Conservation (phyloP, 2,329 filamentous ascomycete species). For the Arthroderma sp. region DNA sequence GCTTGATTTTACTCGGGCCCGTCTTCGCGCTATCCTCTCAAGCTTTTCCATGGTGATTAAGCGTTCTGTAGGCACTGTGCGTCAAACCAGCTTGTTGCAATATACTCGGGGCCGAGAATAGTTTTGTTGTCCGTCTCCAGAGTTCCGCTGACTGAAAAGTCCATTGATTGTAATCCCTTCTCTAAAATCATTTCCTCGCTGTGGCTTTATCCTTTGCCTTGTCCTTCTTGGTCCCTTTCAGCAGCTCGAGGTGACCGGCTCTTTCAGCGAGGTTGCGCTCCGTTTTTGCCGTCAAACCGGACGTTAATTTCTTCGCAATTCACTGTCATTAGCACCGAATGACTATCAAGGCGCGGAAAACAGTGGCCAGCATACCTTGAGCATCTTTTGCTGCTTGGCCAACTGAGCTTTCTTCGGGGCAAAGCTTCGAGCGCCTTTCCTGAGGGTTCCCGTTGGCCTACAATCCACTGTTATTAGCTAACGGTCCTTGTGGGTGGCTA, state of each 20-base stretch:
- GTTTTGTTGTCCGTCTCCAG: too few species aligned
- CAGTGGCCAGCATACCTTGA: slow-evolving; percentile 35
- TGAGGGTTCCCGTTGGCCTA: slow-evolving; percentile 30
- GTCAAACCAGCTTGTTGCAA: too few species aligned
- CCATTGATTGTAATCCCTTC: not conserved
- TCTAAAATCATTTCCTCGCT: slow-evolving; percentile 1
- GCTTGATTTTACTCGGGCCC: too few species aligned
- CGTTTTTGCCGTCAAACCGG: slow-evolving; percentile 51
- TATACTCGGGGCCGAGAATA: too few species aligned
- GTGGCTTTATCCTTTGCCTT: slow-evolving; percentile 19
- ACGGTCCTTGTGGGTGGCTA: not conserved
- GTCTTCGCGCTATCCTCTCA: too few species aligned
- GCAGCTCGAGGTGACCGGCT: slow-evolving; percentile 56
- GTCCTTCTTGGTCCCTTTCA: slow-evolving; percentile 52
- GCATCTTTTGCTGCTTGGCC: slow-evolving; percentile 48
- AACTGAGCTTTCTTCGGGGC: slow-evolving; percentile 52
- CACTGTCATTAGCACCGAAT: slow-evolving; percentile 12
- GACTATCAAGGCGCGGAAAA: not conserved
- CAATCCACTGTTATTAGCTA: not conserved
- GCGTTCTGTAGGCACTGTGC: too few species aligned
- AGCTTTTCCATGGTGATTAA: too few species aligned
- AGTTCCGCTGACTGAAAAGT: too few species aligned
- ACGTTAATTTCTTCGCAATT: slow-evolving; percentile 42
- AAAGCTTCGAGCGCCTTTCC: slow-evolving; percentile 48
- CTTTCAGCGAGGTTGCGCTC: slow-evolving; percentile 52